Evolutionary conservation across 805 yeast species (phyloP), one percentile per base, ranked within the genome.

Genomic region (Spathaspora sp.): DNA sequence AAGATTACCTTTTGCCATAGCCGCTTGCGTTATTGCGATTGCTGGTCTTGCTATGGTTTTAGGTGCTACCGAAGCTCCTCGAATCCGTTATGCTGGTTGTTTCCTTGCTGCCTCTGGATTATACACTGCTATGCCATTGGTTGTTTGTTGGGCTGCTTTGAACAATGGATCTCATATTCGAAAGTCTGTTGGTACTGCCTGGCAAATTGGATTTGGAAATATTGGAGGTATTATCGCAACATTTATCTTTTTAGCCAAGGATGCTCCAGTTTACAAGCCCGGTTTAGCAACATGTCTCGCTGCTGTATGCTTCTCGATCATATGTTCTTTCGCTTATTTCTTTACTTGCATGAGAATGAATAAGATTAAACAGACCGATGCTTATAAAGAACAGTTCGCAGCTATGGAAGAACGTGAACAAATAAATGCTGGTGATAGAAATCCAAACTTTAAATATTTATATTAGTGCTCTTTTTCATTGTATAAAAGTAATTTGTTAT

Each of bases 151-250:
- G 89, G 66, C 78, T 18, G 75, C 83, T 10, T 69, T 84, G 62
- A 85, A 85, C 60, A 78, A 80, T 52, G 77, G 81, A 8, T 87
- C 89, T 10, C 89, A 85, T 62, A 64, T 77, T 18, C 72, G 89
- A 58, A 81, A 83, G 53, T 74, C 80, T 47, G 80, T 79, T 12
- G 83, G 81, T 9, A 71, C 85, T 10, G 85, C 83, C 1, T 79
- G 78, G 73, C 83, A 81, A 58, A 79, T 85, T 59, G 89, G 89
- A 0, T 83, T 85, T 59, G 90, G 89, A 49, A 85, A 85, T 66
- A 83, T 83, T 60, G 90, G 89, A 45, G 89, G 89, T 53, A 84
- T 85, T 58, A 76, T 85, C 51, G 70, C 89, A 5, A 77, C 87
- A 1, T 85, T 75, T 57, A 66, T 82, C 18, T 85, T 80, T 69